Evolutionary conservation across 2,329 filamentous ascomycete species (phyloP).

Genomic region (Eutypella sp.): DNA sequence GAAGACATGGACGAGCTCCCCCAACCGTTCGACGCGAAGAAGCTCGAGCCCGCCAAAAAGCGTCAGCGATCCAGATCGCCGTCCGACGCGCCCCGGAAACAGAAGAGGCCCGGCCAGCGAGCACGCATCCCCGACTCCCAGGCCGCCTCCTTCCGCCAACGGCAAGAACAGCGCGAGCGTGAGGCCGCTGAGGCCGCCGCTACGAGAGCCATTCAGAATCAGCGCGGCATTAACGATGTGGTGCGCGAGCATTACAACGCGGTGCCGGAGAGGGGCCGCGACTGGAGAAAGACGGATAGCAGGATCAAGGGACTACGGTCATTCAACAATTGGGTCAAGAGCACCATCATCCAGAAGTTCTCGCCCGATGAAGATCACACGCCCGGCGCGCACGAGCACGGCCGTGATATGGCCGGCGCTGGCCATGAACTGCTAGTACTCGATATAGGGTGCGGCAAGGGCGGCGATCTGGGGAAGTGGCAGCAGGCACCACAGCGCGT

Average conservation of each 20-base stretch:
- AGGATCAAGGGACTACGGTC: conserved; percentile 90
- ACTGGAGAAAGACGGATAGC: conserved; percentile 92
- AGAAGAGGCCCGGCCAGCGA: conserved; percentile 63
- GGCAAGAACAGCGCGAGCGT: conserved; percentile 52
- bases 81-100: conserved; percentile 49
- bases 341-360: conserved; percentile 94
- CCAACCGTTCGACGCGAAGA: conserved; percentile 56
- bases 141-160: conserved; percentile 61
- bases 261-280: conserved; percentile 85
- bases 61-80: conserved; percentile 50
- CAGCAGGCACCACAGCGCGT: conserved; percentile 86
- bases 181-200: conserved; percentile 34
- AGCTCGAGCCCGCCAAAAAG: conserved; percentile 54
- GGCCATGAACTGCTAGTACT: conserved; percentile 70
- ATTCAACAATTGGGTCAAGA: conserved; percentile 99
- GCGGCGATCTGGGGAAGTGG: conserved; percentile 94
- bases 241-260: conserved; percentile 94
- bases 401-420: conserved; percentile 33
- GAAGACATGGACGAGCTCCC: conserved; percentile 41
- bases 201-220: conserved; percentile 35
- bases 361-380: conserved; percentile 72
- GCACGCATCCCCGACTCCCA: conserved; percentile 64
- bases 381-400: conserved; percentile 52
- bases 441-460: conserved; percentile 95
- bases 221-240: conserved; percentile 70